Base-by-base conservation (phyloP, 2,329 filamentous ascomycete genomes). In the Diaporthe helianthi region DNA sequence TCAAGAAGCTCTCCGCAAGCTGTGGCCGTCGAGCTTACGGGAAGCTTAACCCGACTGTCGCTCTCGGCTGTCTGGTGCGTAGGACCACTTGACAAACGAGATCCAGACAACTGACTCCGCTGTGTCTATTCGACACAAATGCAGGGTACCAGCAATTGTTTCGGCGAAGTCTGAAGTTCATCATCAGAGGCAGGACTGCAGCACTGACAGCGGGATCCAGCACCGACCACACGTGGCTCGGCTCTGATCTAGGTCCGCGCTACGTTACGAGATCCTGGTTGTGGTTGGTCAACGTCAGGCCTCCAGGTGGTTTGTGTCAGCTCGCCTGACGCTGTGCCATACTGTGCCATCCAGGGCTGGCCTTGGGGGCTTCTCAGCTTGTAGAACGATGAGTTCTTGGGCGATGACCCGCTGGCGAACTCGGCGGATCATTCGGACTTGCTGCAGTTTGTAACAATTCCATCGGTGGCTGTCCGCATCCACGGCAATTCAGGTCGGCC, bases 141-240 rank as follows among this genome's bases (percentile, higher is more conserved):
- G 33, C 15, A 33, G 24, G 29, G 38, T 33, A 26, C 15, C 41
- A 31, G 60, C 38, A 51, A 46, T 19, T 24, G 33, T 31, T 36
- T 29, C 24, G 13, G 52, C 38, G n/a, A 4, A 38, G 31, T 60
- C 26, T 4, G 36, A 33, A n/a, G 24, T 17, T 13, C 38, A 26
- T 26, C 38, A 47, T 41, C 63, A 67, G 51, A 29, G 53, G 52
- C 29, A 54, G 53, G 31, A 52, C 29, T 58, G 60, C 66, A 69
- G 38, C 26, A 41, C n/a, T 61, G 65, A 53, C 60, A 61, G 52
- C 26, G 64, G 68, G 47, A 55, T 41, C 55, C 68, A 70, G 49
- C 65, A 41, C 49, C 36, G n/a, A 15, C 52, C 49, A 67, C 55
- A 70, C 65, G 68, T 70, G 68, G 68, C 64, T 47, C 22, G 55